phyloP scores from a whole-genome alignment of 2,329 filamentous ascomycete species.

The Diaporthe velutina region DNA sequence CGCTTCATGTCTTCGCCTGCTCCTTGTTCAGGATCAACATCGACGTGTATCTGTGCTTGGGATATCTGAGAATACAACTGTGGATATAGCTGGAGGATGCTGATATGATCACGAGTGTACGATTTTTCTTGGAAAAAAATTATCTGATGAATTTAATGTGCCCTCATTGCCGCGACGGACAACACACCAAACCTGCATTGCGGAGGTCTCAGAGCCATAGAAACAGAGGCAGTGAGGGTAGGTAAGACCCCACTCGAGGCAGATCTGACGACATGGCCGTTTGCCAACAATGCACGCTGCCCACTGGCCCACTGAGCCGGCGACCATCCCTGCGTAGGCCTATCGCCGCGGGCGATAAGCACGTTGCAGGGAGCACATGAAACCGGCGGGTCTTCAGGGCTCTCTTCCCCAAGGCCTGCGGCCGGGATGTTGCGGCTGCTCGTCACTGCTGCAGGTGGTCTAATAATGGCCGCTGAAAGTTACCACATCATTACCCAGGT shows the following conservation, averaged over 20 bases:
- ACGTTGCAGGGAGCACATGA: slow-evolving; percentile 21
- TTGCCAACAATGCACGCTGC: neutral
- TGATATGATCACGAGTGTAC: neutral
- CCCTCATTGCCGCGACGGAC: slow-evolving; percentile 4
- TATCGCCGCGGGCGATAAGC: slow-evolving; percentile 18
- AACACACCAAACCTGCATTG: neutral
- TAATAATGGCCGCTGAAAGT: neutral
- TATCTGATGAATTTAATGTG: neutral
- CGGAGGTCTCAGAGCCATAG: neutral
- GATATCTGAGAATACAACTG: too few species aligned
- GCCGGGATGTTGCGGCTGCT: slow-evolving; percentile 14
- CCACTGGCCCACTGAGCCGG: neutral
- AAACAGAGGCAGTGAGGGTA: neutral
- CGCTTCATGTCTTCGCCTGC: neutral
- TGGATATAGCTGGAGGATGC: neutral
- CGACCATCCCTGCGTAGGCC: slow-evolving; percentile 8
- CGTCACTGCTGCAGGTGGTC: slow-evolving; percentile 5
- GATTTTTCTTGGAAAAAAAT: neutral
- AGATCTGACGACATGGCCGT: slow-evolving; percentile 21
- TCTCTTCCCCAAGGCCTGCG: neutral
- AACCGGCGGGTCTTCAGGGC: slow-evolving; percentile 20
- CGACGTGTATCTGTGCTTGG: neutral
- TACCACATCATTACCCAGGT: too few species aligned
- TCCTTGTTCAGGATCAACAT: neutral
- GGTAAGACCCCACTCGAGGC: neutral